Base-by-base conservation (phyloP, 345 rosid species). In the Reutealis trisperma region DNA sequence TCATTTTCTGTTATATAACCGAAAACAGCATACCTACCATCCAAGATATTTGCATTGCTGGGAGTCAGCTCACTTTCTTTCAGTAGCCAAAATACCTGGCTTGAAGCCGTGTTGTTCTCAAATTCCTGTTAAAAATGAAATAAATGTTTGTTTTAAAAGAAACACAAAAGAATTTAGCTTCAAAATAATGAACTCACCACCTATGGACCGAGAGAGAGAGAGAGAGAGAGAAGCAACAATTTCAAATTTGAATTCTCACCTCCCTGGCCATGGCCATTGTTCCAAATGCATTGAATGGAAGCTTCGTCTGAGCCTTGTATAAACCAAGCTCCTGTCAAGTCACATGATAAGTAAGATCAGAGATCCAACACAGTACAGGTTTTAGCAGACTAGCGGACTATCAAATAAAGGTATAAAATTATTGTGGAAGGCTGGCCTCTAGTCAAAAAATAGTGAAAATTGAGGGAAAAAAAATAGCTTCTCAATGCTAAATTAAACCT, bases 221-320 rank as follows among this genome's bases (percentile, higher is more conserved):
- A 22, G 57, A 22, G 19, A 45, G 3, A 24, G 60, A 52, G 8
- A 70, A 52, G 55, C 27, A n/a, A n/a, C 37, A 32, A 19, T 68
- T 64, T 41, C 62, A 65, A 30, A 66, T 58, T 75, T 25, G 16
- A 61, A 54, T 74, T 77, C 96, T 86, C 81, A 96, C 99, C 63
- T 93, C 99, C 87, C 99, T 89, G 61, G 99, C 99, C 99, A 96
- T 96, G 45, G 98, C 97, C 99, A 96, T 93, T 25, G 99, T 93
- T 81, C 99, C 99, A 73, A 96, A 96, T 55, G 99, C 99, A 79
- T 93, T 96, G 84, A 96, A 96, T 71, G 99, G 99, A 81, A 96
- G 94, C 90, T 75, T 88, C 4, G 97, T 94, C 79, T 96, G 99
- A 80, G 99, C 96, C 89, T 93, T 96, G 91, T 96, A 93, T 1